These are phyloP conservation scores for Thozetella sp. DNA, from an alignment of 495 filamentous ascomycete genomes.

Conservation along the genomic window DNA sequence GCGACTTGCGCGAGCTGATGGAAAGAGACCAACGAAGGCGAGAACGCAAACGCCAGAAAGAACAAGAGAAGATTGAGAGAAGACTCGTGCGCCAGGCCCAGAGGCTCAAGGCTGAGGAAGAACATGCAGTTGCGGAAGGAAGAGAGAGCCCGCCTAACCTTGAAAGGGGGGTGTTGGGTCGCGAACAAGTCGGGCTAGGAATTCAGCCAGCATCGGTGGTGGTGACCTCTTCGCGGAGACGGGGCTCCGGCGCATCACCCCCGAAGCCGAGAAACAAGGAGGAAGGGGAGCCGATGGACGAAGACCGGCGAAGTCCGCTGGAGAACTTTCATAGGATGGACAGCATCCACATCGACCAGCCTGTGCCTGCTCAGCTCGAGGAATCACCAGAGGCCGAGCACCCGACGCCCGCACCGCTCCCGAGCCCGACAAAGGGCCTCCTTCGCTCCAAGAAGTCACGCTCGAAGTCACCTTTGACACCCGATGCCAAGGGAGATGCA, in stretches of 20 bases:
- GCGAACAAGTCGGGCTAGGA: slow-evolving; percentile 46
- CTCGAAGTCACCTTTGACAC: slow-evolving; percentile 36
- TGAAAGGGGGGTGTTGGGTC: slow-evolving; percentile 54
- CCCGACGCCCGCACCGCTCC: too few relatives aligned
- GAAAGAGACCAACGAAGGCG: slow-evolving; percentile 79
- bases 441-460: slow-evolving; percentile 36
- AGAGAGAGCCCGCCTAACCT: slow-evolving; percentile 52
- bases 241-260: slow-evolving; percentile 20
- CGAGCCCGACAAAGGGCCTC: slow-evolving; percentile 24
- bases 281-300: slow-evolving; percentile 9
- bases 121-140: slow-evolving; percentile 35
- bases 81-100: slow-evolving; percentile 70
- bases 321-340: slow-evolving; percentile 35
- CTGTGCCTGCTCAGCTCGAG: slow-evolving; percentile 4
- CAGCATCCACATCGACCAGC: slow-evolving; percentile 21
- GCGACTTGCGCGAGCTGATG: slow-evolving; percentile 78
- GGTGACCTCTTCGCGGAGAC: slow-evolving; percentile 44
- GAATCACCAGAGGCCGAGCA: slow-evolving; percentile 11
- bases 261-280: slow-evolving; percentile 17
- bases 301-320: slow-evolving; percentile 18
- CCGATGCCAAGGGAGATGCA: slow-evolving; percentile 31
- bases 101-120: slow-evolving; percentile 57
- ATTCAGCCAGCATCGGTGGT: slow-evolving; percentile 43
- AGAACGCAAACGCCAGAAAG: slow-evolving; percentile 71
- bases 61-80: slow-evolving; percentile 70